A percentile compares a stretch with the other conserved stretches of the same genome.
Evolutionary conservation across 208 protist species (phyloP).

Genomic region (Leishmania turanica): DNA sequence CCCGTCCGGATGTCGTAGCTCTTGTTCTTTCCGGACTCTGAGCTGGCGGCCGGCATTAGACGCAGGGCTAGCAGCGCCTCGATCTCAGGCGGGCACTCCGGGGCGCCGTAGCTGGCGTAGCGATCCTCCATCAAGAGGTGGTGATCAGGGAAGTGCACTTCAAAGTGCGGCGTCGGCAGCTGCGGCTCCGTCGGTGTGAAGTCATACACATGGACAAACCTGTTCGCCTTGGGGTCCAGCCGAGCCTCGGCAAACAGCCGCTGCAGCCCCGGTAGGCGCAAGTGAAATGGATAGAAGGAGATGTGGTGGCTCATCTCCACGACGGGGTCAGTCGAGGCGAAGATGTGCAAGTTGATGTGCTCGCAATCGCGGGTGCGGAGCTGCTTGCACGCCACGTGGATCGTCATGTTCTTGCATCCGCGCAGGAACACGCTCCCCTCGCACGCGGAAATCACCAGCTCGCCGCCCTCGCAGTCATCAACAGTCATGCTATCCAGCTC

Average conservation of each 20-base stretch:
- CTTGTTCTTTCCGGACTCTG: conserved; percentile 83
- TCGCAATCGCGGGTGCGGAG: conserved; percentile 91
- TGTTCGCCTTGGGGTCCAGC: conserved; percentile 75
- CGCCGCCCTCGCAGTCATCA: conserved; percentile 93
- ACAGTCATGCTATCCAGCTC: conserved; percentile 89
- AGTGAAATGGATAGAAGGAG: conserved; percentile 79
- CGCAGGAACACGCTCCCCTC: conserved; percentile 93
- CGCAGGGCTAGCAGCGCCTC: conserved; percentile 68
- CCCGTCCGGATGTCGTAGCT: conserved; percentile 91
- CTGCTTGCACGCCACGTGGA: conserved; percentile 94
- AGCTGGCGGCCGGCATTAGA: conserved; percentile 79
- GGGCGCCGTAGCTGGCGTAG: conserved; percentile 61
- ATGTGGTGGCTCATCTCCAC: conserved; percentile 92
- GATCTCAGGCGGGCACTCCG: conserved; percentile 79
- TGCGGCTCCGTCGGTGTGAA: conserved; percentile 74
- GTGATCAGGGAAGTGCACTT: conserved; percentile 74
- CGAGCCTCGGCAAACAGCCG: conserved; percentile 56
- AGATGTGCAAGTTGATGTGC: conserved; percentile 80
- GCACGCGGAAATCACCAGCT: conserved; percentile 91
- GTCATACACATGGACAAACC: conserved; percentile 93
- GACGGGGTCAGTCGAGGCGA: conserved; percentile 91
- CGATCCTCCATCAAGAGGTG: conserved; percentile 66
- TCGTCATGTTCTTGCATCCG: conserved; percentile 91
- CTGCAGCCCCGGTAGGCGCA: conserved; percentile 69
- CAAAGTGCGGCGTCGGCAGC: conserved; percentile 78